Conservation (phyloP, 169 alveolate species). For the Sarcocystis neurona region DNA sequence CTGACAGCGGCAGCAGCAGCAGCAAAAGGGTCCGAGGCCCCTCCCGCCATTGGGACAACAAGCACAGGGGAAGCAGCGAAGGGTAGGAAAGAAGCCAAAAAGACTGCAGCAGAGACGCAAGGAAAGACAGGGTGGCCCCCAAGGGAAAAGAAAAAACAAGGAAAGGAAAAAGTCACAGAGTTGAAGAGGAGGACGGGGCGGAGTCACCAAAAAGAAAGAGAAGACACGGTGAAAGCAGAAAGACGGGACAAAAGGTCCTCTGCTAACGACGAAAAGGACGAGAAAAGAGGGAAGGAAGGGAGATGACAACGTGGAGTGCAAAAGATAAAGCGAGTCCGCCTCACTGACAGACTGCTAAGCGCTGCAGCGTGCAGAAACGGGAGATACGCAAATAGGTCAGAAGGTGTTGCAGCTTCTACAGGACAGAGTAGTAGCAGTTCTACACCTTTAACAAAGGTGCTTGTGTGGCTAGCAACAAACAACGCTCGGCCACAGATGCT, state of each 20-base stretch:
- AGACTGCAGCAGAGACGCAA: background rate
- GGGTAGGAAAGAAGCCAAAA: too few species aligned
- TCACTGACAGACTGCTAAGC: background rate
- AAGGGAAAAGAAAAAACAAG: background rate
- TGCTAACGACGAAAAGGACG: background rate
- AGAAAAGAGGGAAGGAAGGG: background rate
- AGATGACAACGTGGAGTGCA: background rate
- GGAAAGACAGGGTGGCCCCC: background rate
- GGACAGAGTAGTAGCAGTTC: too few species aligned
- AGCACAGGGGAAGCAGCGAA: too few species aligned
- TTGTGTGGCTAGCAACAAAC: too few species aligned
- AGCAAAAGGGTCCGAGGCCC: background rate
- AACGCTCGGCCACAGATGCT: too few species aligned
- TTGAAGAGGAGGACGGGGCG: background rate
- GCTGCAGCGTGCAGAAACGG: background rate
- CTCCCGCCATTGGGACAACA: too few species aligned
- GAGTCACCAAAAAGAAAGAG: too few species aligned
- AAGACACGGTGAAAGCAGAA: background rate
- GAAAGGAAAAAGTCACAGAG: background rate
- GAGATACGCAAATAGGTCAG: too few species aligned
- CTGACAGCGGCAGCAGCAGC: constrained; percentile 7
- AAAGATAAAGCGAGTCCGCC: background rate
- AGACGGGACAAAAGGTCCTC: background rate
- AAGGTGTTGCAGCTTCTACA: too few species aligned
- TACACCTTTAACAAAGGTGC: too few species aligned